Evolutionary conservation across 176 grass and related monocot species (phyloP).

Genomic region (Panicum miliaceum): DNA sequence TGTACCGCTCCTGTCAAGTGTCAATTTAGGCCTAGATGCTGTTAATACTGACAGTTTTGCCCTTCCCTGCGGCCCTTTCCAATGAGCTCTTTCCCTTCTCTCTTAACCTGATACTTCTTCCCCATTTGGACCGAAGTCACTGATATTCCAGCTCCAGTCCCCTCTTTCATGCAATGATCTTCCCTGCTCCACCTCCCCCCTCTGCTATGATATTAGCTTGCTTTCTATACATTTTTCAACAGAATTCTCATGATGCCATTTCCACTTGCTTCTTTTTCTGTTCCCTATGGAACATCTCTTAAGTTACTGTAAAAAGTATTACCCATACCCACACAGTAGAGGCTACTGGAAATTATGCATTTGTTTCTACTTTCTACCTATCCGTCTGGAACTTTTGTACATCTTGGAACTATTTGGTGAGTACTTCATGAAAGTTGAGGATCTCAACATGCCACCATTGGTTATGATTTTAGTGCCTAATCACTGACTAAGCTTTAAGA

Average conservation of each 20-base stretch:
- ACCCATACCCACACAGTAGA: conserved; percentile 15
- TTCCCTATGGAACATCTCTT: neutral
- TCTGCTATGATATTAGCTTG: neutral
- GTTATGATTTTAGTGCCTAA: conserved; percentile 14
- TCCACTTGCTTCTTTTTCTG: neutral
- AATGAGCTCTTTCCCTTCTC: neutral
- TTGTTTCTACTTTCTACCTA: conserved; percentile 9
- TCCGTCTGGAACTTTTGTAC: neutral
- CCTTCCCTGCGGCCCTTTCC: neutral
- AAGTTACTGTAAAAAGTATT: neutral
- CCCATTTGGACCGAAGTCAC: neutral
- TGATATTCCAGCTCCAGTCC: neutral
- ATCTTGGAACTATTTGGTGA: neutral
- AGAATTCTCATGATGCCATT: neutral
- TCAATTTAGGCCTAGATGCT: neutral
- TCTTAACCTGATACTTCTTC: neutral
- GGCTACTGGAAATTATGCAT: neutral
- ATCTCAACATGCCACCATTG: neutral
- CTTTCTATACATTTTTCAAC: neutral
- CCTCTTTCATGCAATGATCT: neutral
- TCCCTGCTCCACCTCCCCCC: neutral
- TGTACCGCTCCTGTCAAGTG: neutral
- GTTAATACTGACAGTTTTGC: neutral
- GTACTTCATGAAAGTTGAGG: conserved; percentile 25
- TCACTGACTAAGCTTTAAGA: neutral